Base-by-base conservation (phyloP, 495 filamentous ascomycete species). In the Aspergillus coremiiformis region DNA sequence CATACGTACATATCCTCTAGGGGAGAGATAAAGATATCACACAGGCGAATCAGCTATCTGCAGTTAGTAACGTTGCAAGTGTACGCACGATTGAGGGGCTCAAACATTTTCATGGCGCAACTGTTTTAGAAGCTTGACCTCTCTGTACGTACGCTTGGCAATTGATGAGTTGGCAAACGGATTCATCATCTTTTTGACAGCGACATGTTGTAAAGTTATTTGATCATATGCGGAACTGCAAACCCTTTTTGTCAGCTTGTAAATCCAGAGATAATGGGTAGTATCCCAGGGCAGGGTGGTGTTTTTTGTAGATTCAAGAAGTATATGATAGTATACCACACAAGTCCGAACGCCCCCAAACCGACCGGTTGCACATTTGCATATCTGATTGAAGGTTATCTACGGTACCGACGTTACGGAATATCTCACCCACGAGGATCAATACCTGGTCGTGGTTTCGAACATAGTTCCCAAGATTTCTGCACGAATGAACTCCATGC, bases 121-220 rank as follows among this genome's bases (percentile, higher is more conserved):
- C 62, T 97, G 94, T 75, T 97, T 98, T 56, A 98, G 72, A 49
- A 98, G 79, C 78, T 97, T 98, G 67, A 98, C 77, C 66, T 98
- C 93, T 52, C 93, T 84, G 65, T 97, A 98, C 22, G 94, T 96
- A 58, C 93, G 78, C 78, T 98, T 97, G 11, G 93, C 91, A 41
- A 97, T 73, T 26, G 96, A 91, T 8, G 92, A 88, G 9, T 90
- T 97, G 77, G 88, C 92, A 73, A 98, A 98, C 3, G 93, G 93
- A 78, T 96, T 97, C 93, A 98, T 96, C 66, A 98, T 98, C 78
- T 98, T 98, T 80, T 98, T 98, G 64, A 98, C 89, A 15, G 93
- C 93, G 47, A 98, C 93, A 64, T 86, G 84, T 66, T 95, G 89
- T 60, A 78, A 84, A 44, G 92, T 95, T 62, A 98, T 88, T 75